Base-by-base conservation (phyloP, 495 filamentous ascomycete species). In the Aspergillus campestris region DNA sequence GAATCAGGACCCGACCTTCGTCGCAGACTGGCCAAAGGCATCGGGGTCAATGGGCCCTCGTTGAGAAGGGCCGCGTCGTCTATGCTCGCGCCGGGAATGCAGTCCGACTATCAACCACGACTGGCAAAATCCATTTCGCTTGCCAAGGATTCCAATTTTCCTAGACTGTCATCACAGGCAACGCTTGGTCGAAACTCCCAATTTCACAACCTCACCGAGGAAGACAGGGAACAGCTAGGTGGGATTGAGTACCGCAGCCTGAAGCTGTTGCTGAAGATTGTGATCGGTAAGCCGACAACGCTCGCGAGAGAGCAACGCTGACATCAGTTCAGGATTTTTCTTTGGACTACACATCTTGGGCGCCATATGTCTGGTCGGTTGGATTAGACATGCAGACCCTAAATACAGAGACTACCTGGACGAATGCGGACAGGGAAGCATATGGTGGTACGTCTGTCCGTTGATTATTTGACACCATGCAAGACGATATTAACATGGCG, bases 131-230 rank as follows among this genome's bases (percentile, higher is more conserved):
- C 52, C 7, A 32, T 51, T 15, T 53, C 54, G 15, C 44, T 57
- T 7, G 48, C 40, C 7, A 55, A 51, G 32, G 39, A 53, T 10
- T 45, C 53, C 6, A 45, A 51, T 15, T 47, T 64, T 45, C 59
- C 61, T 3, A 45, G 49, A 13, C 52, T 64, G 8, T 64, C 56
- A 3, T 55, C 56, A 2, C 54, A 57, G 7, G 61, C 85, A 6
- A 91, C 87, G 0, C 54, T 89, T 24, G 87, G 84, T 15, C 72
- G 87, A 29, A 92, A 92, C 58, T 90, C 86, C 8, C 74, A 78
- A 4, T 92, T 94, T 47, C 67, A 86, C 9, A 83, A 86, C 47
- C 47, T 83, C 40, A 76, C 73, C n/a, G 67, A 70, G 18, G 69
- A 74, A 45, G 77, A 83, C 50, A 62, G 77, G 33, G 78, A 82